These are phyloP conservation scores for Metarhizium album DNA, from an alignment of 2,329 filamentous ascomycete species.

Conservation along the genomic window DNA sequence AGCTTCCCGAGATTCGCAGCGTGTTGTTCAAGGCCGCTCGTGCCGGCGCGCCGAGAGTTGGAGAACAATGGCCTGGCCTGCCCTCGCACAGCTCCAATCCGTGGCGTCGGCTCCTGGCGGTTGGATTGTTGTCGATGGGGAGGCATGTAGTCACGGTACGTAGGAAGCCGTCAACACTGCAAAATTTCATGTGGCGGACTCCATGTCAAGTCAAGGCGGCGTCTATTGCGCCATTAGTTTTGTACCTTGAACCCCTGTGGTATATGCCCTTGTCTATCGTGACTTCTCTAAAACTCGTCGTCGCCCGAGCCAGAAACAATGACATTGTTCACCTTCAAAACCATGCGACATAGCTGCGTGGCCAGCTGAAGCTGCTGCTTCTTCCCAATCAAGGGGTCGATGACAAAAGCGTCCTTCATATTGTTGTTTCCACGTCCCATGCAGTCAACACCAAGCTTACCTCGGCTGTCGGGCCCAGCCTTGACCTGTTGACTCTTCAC, in stretches of 20 bases:
- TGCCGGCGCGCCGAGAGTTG: too few relatives aligned
- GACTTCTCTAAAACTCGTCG: conserved; percentile 60
- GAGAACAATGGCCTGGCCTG: too few relatives aligned
- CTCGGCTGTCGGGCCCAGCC: conserved; percentile 38
- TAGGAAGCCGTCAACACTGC: background rate
- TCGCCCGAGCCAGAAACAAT: conserved; percentile 83
- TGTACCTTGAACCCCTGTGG: conserved; percentile 8
- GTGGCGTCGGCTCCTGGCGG: background rate
- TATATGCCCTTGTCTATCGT: conserved; percentile 12
- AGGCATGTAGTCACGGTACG: background rate
- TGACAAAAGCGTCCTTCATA: conserved; percentile 97
- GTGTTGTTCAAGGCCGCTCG: too few relatives aligned
- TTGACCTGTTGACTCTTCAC: conserved; percentile 96
- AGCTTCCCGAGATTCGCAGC: background rate
- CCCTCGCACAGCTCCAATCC: too few relatives aligned
- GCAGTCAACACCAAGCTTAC: conserved; percentile 86
- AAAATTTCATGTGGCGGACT: background rate
- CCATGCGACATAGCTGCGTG: conserved; percentile 96
- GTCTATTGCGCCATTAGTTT: conserved; percentile 8
- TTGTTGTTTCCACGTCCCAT: conserved; percentile 93
- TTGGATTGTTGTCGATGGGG: background rate
- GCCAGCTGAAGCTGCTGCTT: conserved; percentile 92
- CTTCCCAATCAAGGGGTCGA: conserved; percentile 97
- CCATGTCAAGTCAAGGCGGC: conserved; percentile 1
- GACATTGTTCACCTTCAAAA: conserved; percentile 94